Evolutionary conservation across 805 yeast genomes (phyloP), one percentile per base, ranked within the genome.

Genomic region (Nakazawaea populi): DNA sequence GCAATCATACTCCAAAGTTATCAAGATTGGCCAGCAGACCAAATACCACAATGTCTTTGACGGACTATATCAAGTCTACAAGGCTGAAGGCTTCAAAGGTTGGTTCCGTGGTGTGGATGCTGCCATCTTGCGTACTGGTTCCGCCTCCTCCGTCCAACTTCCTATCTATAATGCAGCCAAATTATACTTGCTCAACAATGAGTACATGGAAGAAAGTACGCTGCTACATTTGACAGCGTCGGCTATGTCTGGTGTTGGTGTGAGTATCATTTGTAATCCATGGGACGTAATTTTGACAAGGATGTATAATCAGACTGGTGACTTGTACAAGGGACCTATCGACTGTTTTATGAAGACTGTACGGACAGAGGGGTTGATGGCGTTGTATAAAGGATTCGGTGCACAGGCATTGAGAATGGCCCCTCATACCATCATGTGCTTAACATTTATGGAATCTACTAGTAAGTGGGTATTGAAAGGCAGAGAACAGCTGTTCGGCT

Each of bases 251-350:
- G 99, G 99, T 43, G 65, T 90, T 40, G 97, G 96, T 59, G 98
- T 94, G 34, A 91, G 95, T 47, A 74, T 91, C 24, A 96, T 89
- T 34, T 92, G 94, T 97, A 94, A 91, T 66, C 98, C 99, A 12
- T 90, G 96, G 81, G 99, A 94, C 68, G 98, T 94, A 43, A 78
- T 94, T 48, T 74, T 94, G 69, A 94, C 99, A 1, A 81, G 99
- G 72, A 85, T 94, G 66, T 94, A 92, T 70, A 94, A 94, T 69
- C 98, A 94, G 67, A 87, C 85, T 68, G 96, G 96, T 46, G 77
- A 87, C 61, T 77, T 87, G 48, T 94, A 94, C 70, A 76, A 72
- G 47, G 96, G 96, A 8, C 95, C 96, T 1, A 57, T 90, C 28
- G 99, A 94, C 69, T 94, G 99, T 73, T 73, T 91, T 50, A 60